Evolutionary conservation across 345 rosid species (phyloP), one percentile per base, ranked within the genome.

Genomic region (Heritiera fomes): DNA sequence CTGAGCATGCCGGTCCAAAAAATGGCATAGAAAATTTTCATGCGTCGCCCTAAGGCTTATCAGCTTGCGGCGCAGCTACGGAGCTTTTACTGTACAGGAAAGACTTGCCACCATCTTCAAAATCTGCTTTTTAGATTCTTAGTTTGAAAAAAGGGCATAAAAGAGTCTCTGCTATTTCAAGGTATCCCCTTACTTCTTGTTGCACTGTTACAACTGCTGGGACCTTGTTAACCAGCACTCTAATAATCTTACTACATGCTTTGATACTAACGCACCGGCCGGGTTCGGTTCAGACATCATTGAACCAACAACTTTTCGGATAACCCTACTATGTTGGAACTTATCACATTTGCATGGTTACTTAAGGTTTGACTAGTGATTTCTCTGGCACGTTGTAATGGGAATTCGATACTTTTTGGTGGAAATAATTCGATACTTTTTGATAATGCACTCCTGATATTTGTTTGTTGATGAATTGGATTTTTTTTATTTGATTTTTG

Each of bases 71-170:
- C 55, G 12, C 55, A 6, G 75, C n/a, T 71, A 49, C 32, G 75
- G 43, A 71, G 75, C 75, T 20, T 30, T 71, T 59, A 46, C 59
- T 70, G 59, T 70, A 47, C 18, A 28, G 17, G 40, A 49, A 43
- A 30, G 59, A 49, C 59, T 11, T 49, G 1, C 38, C 38, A 34
- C 38, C 38, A 34, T 34, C 38, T 34, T 34, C 38, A 34, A 34
- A 34, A 34, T 2, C 38, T 34, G 3, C 4, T 62, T 58, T 32
- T 32, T 12, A 5, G 3, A 32, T 30, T 62, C 41, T 32, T 62
- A 30, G 32, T 20, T 23, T 59, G 63, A 11, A 12, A 58, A 58
- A 58, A 62, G 1, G 18, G 40, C 18, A 61, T 28, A 62, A 62
- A 62, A 30, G 41, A 32, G 67, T 32, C 43, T 32, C 6, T 62